Conservation (phyloP, 805 yeast species). For the Candida gorgasii region DNA sequence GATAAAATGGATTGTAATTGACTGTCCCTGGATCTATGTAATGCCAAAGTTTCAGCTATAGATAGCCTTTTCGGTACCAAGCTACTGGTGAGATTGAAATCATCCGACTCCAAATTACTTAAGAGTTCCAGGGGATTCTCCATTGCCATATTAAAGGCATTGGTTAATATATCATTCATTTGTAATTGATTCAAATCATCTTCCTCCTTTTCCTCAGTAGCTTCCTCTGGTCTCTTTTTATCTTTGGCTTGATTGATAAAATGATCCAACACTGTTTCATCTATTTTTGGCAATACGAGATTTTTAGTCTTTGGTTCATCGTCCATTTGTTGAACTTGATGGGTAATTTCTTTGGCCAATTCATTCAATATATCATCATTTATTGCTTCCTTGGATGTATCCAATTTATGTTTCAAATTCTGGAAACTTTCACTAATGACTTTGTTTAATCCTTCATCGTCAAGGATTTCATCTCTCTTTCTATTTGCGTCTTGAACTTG, state of each 20-base stretch:
- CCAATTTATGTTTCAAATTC: slow-evolving; percentile 17
- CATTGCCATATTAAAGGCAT: slow-evolving; percentile 76
- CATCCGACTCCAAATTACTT: slow-evolving; percentile 35
- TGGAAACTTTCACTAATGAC: slow-evolving; percentile 25
- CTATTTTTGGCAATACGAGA: slow-evolving; percentile 30
- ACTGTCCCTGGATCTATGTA: slow-evolving; percentile 40
- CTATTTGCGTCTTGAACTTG: background rate
- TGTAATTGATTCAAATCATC: slow-evolving; percentile 52
- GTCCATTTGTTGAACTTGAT: slow-evolving; percentile 27
- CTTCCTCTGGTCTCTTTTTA: slow-evolving; percentile 17
- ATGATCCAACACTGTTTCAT: slow-evolving; percentile 37
- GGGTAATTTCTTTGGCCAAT: slow-evolving; percentile 31
- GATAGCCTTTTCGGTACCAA: slow-evolving; percentile 36
- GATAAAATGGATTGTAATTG: slow-evolving; percentile 24
- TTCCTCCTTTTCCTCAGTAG: slow-evolving; percentile 27
- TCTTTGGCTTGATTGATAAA: slow-evolving; percentile 35
- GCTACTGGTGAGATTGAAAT: slow-evolving; percentile 12
- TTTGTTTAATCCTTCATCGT: slow-evolving; percentile 21
- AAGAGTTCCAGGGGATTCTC: slow-evolving; percentile 55
- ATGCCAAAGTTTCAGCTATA: slow-evolving; percentile 61
- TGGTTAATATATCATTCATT: slow-evolving; percentile 71
- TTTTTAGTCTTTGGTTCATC: slow-evolving; percentile 5
- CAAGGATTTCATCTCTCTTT: background rate
- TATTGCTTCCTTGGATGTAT: slow-evolving; percentile 13
- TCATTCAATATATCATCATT: slow-evolving; percentile 26